A percentile compares a stretch with the other conserved stretches of the same genome.
phyloP scores from a whole-genome alignment of 345 rosid genomes.

The Erucastrum elatum region DNA sequence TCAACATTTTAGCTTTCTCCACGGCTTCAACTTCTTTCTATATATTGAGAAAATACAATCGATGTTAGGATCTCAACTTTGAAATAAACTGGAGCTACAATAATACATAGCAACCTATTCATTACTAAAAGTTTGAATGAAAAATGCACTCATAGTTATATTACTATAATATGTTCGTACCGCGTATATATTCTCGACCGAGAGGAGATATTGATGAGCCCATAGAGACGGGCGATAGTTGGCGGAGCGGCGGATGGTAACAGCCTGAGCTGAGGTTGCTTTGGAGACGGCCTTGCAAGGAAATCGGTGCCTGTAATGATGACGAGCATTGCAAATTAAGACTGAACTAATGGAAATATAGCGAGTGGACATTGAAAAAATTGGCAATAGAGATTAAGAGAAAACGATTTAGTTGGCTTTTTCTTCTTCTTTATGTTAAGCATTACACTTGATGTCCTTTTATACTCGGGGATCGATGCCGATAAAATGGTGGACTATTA shows the following conservation, averaged over 20 bases:
- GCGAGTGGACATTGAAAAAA: background rate
- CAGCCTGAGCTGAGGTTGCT: background rate
- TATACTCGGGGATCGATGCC: no score
- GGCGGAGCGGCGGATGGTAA: constrained; percentile 29
- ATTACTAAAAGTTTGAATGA: background rate
- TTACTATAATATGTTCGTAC: background rate
- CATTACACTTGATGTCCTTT: no score
- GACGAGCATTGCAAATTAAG: background rate
- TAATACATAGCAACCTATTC: background rate
- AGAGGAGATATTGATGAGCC: constrained; percentile 38
- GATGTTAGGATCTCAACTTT: background rate
- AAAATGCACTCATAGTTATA: background rate
- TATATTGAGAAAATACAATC: background rate
- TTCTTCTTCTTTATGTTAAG: no score
- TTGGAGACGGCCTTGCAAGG: background rate
- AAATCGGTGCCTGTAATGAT: background rate
- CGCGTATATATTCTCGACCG: constrained; percentile 20
- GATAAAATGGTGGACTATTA: no score
- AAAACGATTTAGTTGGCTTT: background rate
- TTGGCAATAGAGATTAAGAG: background rate
- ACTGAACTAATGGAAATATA: background rate
- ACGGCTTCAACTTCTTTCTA: background rate
- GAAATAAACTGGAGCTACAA: background rate
- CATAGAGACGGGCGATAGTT: constrained; percentile 38
- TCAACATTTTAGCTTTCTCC: constrained; percentile 10